Conservation (phyloP, 1,284 basidiomycete genomes). For the Ceratobasidium theobromae region DNA sequence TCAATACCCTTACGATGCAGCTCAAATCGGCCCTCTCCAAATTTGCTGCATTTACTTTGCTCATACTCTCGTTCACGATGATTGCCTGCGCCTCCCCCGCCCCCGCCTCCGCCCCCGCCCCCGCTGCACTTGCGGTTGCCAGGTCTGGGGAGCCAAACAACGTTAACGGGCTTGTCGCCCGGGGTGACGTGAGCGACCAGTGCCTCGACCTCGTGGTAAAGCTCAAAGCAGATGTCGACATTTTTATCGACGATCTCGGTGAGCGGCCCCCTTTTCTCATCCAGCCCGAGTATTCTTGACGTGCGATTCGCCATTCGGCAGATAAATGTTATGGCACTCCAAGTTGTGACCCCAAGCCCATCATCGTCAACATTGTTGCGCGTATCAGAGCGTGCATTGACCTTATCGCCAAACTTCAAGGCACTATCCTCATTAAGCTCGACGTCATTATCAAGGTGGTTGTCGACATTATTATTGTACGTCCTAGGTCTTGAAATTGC, state of each 20-base stretch:
- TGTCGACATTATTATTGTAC: background rate
- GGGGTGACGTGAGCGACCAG: background rate
- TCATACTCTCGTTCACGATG: conserved; percentile 24
- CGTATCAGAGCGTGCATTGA: background rate
- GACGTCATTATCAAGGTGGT: background rate
- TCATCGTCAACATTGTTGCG: background rate
- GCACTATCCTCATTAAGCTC: conserved; percentile 7
- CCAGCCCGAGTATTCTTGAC: background rate
- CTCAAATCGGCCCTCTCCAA: conserved; percentile 16
- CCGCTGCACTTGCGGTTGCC: background rate
- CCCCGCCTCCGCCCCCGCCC: background rate
- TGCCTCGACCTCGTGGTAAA: background rate
- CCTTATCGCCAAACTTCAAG: conserved; percentile 1
- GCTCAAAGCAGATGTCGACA: background rate
- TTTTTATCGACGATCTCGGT: background rate
- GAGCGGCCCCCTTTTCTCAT: background rate
- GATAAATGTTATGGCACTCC: background rate
- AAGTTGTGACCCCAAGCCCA: background rate
- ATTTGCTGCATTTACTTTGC: conserved; percentile 15
- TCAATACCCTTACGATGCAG: conserved; percentile 6
- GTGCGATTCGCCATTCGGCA: background rate
- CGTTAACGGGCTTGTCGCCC: conserved; percentile 20
- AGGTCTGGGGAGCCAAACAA: background rate
- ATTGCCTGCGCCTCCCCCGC: conserved; percentile 1
- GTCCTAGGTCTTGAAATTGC: background rate